phyloP scores from a whole-genome alignment of 805 yeast genomes.

The Metschnikowia borealis region DNA sequence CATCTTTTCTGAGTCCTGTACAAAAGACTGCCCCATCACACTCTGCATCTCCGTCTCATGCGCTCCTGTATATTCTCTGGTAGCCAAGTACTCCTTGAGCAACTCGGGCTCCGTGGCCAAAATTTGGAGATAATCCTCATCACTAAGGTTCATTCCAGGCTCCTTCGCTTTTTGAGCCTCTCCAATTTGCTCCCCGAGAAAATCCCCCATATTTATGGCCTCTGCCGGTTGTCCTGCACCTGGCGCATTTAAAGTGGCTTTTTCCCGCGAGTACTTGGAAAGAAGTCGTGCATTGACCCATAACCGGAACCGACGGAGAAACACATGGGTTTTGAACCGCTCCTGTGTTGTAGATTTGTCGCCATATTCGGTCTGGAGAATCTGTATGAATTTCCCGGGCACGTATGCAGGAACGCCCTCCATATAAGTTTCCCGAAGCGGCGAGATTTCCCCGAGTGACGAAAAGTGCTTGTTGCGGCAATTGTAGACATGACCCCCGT shows the following conservation, averaged over 20 bases:
- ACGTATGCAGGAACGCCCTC: slow-evolving; percentile 54
- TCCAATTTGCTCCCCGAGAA: neutral
- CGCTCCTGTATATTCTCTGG: slow-evolving; percentile 22
- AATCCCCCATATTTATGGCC: neutral
- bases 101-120: slow-evolving; percentile 21
- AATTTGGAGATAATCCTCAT: slow-evolving; percentile 26
- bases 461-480: slow-evolving; percentile 38
- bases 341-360: slow-evolving; percentile 1
- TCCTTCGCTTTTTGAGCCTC: neutral
- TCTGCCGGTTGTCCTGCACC: too few species aligned
- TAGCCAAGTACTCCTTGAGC: slow-evolving; percentile 24
- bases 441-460: slow-evolving; percentile 34
- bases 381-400: slow-evolving; percentile 42
- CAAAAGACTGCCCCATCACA: neutral
- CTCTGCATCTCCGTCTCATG: slow-evolving; percentile 24
- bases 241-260: slow-evolving; percentile 4
- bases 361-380: slow-evolving; percentile 47
- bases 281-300: slow-evolving; percentile 11
- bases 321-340: slow-evolving; percentile 6
- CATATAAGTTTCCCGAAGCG: slow-evolving; percentile 38
- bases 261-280: slow-evolving; percentile 23
- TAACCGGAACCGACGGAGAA: slow-evolving; percentile 12
- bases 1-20: neutral
- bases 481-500: slow-evolving; percentile 27
- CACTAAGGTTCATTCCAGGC: slow-evolving; percentile 8